Conservation (phyloP, 2,329 filamentous ascomycete genomes). For the Leptographium lundbergii region DNA sequence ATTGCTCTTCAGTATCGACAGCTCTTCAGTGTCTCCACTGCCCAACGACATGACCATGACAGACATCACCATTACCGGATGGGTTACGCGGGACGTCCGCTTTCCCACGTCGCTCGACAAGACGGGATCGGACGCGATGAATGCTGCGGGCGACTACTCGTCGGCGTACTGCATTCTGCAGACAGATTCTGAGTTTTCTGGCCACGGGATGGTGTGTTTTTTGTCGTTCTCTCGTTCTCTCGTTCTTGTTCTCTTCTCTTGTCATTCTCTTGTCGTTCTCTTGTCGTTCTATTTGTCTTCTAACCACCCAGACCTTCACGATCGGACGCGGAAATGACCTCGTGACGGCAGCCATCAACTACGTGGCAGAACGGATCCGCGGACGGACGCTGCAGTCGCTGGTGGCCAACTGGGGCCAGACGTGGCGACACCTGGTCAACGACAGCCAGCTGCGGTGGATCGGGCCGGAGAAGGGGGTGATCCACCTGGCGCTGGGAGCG, state of each 20-base stretch:
- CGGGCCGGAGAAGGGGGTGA: conserved; percentile 86
- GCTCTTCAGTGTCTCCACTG: neutral
- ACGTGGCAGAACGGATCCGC: conserved; percentile 64
- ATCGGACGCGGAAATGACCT: conserved; percentile 87
- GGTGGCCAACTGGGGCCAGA: conserved; percentile 70
- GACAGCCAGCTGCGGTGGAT: conserved; percentile 91
- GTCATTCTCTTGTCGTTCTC: neutral
- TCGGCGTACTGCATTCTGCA: conserved; percentile 86
- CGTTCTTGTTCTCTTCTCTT: neutral
- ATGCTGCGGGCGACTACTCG: conserved; percentile 84
- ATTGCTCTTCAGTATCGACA: no score
- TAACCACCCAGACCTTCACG: conserved; percentile 49
- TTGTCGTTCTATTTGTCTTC: neutral
- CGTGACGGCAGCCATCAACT: conserved; percentile 71
- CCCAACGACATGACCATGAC: conserved; percentile 21
- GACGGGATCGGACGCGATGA: conserved; percentile 97
- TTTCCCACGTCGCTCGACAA: conserved; percentile 90
- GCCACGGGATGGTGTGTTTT: conserved; percentile 60
- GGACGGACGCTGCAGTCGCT: conserved; percentile 66
- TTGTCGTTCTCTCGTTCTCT: neutral
- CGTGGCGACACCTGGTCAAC: conserved; percentile 83
- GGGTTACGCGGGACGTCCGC: conserved; percentile 59
- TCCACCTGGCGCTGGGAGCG: conserved; percentile 79
- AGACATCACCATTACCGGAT: conserved; percentile 60
- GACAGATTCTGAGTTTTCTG: conserved; percentile 58